Conservation (phyloP, 2,329 filamentous ascomycete genomes). For the Berkeleyomyces rouxiae region DNA sequence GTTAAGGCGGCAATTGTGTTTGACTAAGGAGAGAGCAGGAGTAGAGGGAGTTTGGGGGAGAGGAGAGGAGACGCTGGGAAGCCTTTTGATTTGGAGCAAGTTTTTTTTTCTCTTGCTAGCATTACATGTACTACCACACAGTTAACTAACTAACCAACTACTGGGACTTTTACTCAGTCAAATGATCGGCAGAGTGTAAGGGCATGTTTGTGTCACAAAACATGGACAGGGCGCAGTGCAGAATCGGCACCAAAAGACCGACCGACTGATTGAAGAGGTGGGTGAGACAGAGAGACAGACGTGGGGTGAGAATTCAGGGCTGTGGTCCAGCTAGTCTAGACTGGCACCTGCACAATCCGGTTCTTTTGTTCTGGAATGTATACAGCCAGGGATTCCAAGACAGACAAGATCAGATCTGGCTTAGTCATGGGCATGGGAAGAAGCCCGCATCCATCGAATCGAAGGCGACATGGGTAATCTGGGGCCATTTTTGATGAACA, state of each 20-base stretch:
- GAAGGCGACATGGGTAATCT: too few species aligned
- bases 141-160: too few species aligned
- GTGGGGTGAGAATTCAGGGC: neutral
- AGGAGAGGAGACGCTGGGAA: neutral
- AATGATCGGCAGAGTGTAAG: neutral
- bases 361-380: too few species aligned
- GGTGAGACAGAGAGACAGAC: neutral
- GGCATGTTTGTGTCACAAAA: neutral
- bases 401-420: too few species aligned
- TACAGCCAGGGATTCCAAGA: too few species aligned
- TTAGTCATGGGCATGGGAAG: too few species aligned
- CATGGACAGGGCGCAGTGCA: neutral
- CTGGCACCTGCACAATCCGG: too few species aligned
- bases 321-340: neutral
- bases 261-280: neutral
- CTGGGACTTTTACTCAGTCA: too few species aligned
- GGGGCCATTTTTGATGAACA: too few species aligned
- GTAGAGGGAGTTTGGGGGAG: neutral
- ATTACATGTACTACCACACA: too few species aligned
- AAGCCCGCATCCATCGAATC: too few species aligned
- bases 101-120: neutral
- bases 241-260: too few species aligned
- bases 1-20: slow-evolving; percentile 62
- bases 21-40: slow-evolving; percentile 22
- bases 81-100: neutral